A percentile compares a stretch with the other conserved stretches of the same genome.
These are phyloP conservation scores for Casuarina equisetifolia DNA, from an alignment of 306 rosid species.

Conservation along the genomic window DNA sequence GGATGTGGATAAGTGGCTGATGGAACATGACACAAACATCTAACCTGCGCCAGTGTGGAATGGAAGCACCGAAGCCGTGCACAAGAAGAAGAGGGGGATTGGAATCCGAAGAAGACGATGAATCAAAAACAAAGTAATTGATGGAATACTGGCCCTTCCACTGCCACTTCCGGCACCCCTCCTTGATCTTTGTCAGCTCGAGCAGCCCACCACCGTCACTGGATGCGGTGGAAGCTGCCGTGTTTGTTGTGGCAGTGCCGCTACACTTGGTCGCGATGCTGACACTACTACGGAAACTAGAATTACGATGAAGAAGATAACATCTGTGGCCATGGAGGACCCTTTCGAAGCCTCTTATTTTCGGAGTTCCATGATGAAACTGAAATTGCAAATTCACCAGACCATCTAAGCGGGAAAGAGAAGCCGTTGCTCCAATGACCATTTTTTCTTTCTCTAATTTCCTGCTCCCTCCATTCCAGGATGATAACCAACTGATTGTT, in stretches of 20 bases:
- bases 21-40: background rate
- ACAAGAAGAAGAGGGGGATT: slow-evolving; percentile 73
- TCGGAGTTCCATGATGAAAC: slow-evolving; percentile 3
- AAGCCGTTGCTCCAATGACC: slow-evolving; percentile 27
- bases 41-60: slow-evolving; percentile 95
- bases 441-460: background rate
- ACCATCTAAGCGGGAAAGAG: slow-evolving; percentile 20
- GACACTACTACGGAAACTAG: slow-evolving; percentile 6
- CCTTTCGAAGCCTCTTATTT: slow-evolving; percentile 1
- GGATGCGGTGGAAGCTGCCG: slow-evolving; percentile 25
- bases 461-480: background rate
- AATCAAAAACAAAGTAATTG: slow-evolving; percentile 59
- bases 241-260: slow-evolving; percentile 19
- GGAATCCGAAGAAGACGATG: slow-evolving; percentile 31
- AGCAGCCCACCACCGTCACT: slow-evolving; percentile 22
- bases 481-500: background rate
- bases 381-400: slow-evolving; percentile 13
- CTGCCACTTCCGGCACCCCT: slow-evolving; percentile 56
- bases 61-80: slow-evolving; percentile 95
- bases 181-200: slow-evolving; percentile 54
- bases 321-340: background rate
- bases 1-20: slow-evolving; percentile 14
- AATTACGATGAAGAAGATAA: background rate
- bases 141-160: slow-evolving; percentile 77
- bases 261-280: slow-evolving; percentile 28